A percentile compares a stretch with the other conserved stretches of the same genome.
These are phyloP conservation scores for Dendrobium chrysotoxum DNA, from an alignment of 106 monocot genomes.

Conservation along the genomic window DNA sequence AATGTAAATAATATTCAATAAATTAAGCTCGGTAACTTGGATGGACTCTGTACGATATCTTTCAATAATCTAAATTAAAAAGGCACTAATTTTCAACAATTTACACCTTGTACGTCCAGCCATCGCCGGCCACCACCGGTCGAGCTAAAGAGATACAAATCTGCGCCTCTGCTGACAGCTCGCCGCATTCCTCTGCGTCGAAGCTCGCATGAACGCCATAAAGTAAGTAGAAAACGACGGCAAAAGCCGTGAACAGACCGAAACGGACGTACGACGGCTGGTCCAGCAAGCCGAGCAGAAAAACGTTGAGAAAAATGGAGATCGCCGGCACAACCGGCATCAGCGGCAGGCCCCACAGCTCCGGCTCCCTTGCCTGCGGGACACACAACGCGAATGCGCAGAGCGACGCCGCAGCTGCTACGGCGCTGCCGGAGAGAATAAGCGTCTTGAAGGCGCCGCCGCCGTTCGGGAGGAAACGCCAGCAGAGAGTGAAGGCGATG, in stretches of 20 bases:
- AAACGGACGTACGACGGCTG: conserved; percentile 66
- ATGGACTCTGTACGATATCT: no score
- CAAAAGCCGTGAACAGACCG: conserved; percentile 42
- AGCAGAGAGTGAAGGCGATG: conserved; percentile 53
- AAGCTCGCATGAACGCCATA: conserved; percentile 93
- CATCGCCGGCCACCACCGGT: background rate
- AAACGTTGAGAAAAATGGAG: conserved; percentile 85
- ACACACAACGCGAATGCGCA: conserved; percentile 34
- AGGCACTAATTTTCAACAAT: background rate
- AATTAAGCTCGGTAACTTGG: no score
- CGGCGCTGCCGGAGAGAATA: conserved; percentile 27
- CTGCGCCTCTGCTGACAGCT: background rate
- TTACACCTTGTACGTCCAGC: background rate
- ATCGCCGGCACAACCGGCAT: conserved; percentile 84
- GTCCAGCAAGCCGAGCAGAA: conserved; percentile 76
- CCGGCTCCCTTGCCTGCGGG: conserved; percentile 55
- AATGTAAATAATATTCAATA: no score
- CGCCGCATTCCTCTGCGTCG: conserved; percentile 55
- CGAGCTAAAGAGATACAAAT: background rate
- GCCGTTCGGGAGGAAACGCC: conserved; percentile 38
- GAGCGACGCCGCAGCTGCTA: conserved; percentile 17
- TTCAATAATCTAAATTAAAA: no score
- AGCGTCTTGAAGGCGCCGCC: conserved; percentile 20
- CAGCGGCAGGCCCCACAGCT: conserved; percentile 84
- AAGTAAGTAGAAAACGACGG: conserved; percentile 50